Evolutionary conservation across 192 early-diverging fungal genomes (phyloP).

Genomic region (Coemansia sp.): DNA sequence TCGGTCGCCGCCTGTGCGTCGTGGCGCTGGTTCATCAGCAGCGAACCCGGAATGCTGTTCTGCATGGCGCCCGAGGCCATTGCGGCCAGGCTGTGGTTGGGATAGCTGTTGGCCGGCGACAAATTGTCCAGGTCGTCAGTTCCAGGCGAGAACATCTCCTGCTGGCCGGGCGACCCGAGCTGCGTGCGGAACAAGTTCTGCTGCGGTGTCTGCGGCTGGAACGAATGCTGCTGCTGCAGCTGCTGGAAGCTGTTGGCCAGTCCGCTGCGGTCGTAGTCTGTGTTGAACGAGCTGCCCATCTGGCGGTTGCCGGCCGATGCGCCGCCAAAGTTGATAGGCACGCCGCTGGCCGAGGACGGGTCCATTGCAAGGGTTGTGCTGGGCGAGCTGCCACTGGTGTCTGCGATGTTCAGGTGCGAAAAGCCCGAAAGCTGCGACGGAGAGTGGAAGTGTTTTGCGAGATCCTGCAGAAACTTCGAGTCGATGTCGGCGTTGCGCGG

Average conservation of each 20-base stretch:
- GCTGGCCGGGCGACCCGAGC: constrained; percentile 44
- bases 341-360: constrained; percentile 19
- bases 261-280: constrained; percentile 49
- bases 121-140: constrained; percentile 39
- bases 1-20: constrained; percentile 19
- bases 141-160: constrained; percentile 41
- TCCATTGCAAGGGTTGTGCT: constrained; percentile 34
- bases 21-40: constrained; percentile 32
- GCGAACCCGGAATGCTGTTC: constrained; percentile 48
- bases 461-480: constrained; percentile 52
- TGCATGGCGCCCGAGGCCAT: constrained; percentile 43
- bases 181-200: constrained; percentile 48
- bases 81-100: constrained; percentile 33
- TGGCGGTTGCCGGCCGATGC: constrained; percentile 23
- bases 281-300: constrained; percentile 42
- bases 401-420: constrained; percentile 46
- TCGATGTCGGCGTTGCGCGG: constrained; percentile 45
- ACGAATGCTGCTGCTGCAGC: constrained; percentile 48
- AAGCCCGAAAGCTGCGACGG: constrained; percentile 46
- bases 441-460: constrained; percentile 45
- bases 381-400: constrained; percentile 22
- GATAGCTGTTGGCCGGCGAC: constrained; percentile 44
- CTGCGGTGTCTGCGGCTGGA: constrained; percentile 37
- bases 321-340: constrained; percentile 53
- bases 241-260: constrained; percentile 53